phyloP scores from a whole-genome alignment of 1,284 basidiomycete species.

The Cystobasidium slooffiae region DNA sequence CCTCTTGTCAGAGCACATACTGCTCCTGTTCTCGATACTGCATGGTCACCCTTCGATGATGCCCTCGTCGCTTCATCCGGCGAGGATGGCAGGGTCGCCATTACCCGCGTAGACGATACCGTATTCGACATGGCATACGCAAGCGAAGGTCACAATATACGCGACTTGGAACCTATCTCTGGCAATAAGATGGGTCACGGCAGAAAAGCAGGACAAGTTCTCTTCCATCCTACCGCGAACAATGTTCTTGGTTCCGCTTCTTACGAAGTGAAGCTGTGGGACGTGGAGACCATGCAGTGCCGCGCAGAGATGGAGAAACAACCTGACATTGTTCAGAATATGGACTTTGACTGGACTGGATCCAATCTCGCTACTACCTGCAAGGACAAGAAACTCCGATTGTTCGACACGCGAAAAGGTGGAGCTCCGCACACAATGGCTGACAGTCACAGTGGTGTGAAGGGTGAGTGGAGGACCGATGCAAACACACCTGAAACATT shows the following conservation, averaged over 20 bases:
- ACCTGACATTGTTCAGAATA: slow-evolving; percentile 82
- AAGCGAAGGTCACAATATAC: slow-evolving; percentile 75
- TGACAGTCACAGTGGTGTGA: slow-evolving; percentile 92
- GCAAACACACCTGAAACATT: background rate
- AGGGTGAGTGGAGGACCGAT: slow-evolving; percentile 60
- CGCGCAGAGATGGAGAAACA: slow-evolving; percentile 73
- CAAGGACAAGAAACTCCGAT: slow-evolving; percentile 85
- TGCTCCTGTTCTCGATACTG: slow-evolving; percentile 76
- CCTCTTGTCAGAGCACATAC: slow-evolving; percentile 82
- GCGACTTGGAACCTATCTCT: slow-evolving; percentile 76
- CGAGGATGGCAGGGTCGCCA: slow-evolving; percentile 89
- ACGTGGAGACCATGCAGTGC: slow-evolving; percentile 73
- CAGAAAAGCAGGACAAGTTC: slow-evolving; percentile 89
- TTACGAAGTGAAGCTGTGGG: slow-evolving; percentile 92
- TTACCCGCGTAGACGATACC: slow-evolving; percentile 79
- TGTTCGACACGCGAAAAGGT: slow-evolving; percentile 86
- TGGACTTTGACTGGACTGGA: slow-evolving; percentile 83
- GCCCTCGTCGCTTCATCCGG: slow-evolving; percentile 83
- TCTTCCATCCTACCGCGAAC: slow-evolving; percentile 89
- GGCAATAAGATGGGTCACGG: slow-evolving; percentile 58
- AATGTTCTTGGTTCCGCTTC: slow-evolving; percentile 86
- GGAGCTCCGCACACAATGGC: slow-evolving; percentile 75
- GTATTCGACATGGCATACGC: slow-evolving; percentile 81
- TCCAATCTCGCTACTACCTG: slow-evolving; percentile 74
- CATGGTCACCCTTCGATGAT: slow-evolving; percentile 95